phyloP scores from a whole-genome alignment of 2,329 filamentous ascomycete genomes.

The Phoma herbarum region DNA sequence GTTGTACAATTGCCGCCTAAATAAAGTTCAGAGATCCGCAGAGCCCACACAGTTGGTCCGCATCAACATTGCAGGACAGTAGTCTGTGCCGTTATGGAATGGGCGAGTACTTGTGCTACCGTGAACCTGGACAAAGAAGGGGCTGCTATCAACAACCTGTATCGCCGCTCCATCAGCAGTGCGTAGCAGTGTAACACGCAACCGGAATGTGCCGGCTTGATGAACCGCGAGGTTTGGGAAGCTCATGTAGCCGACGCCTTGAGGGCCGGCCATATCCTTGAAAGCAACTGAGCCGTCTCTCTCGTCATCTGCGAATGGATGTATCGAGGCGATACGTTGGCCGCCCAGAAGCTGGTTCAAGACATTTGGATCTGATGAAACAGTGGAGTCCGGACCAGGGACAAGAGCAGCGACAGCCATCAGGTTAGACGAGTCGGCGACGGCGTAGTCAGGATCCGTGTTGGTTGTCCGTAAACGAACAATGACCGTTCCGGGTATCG shows the following conservation, averaged over 20 bases:
- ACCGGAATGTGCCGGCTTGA: constrained; percentile 49
- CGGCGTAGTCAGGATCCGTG: constrained; percentile 43
- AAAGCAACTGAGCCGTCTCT: constrained; percentile 48
- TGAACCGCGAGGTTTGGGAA: constrained; percentile 50
- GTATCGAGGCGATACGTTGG: constrained; percentile 47
- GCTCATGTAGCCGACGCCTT: constrained; percentile 50
- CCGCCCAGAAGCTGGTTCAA: constrained; percentile 44
- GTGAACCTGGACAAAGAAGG: constrained; percentile 42
- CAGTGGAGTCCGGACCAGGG: constrained; percentile 39
- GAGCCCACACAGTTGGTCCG: no score
- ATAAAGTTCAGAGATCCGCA: no score
- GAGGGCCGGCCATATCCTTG: constrained; percentile 48
- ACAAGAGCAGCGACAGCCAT: constrained; percentile 46
- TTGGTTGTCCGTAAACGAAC: constrained; percentile 47
- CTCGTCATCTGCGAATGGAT: constrained; percentile 49
- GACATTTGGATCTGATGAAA: constrained; percentile 38
- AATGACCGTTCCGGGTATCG: constrained; percentile 44
- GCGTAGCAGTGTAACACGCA: constrained; percentile 50
- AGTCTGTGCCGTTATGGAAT: constrained; percentile 46
- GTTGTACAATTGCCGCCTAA: no score
- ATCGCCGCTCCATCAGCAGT: constrained; percentile 42
- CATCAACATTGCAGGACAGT: no score
- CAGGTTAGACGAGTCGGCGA: constrained; percentile 45
- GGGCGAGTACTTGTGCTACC: constrained; percentile 28
- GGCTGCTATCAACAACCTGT: constrained; percentile 47